A percentile compares a stretch with the other conserved stretches of the same genome.
These are phyloP conservation scores for Apophysomyces ossiformis DNA, from an alignment of 371 early-diverging fungal genomes.

Conservation along the genomic window DNA sequence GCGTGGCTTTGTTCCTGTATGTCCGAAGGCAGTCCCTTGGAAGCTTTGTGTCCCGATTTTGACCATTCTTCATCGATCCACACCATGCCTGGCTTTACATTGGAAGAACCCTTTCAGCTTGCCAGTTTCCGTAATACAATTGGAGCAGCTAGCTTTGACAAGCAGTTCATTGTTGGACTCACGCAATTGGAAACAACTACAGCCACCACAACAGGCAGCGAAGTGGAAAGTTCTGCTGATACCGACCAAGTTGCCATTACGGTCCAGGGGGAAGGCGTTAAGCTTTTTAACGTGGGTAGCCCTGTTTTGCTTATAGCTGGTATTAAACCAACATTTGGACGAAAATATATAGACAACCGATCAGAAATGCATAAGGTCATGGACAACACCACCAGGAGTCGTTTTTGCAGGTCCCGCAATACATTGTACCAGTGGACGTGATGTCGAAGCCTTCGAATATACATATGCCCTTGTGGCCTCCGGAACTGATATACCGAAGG, in stretches of 20 bases:
- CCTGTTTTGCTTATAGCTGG: background rate
- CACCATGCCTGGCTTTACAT: slow-evolving; percentile 56
- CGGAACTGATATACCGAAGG: slow-evolving; percentile 56
- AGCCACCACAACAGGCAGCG: slow-evolving; percentile 15
- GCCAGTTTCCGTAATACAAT: slow-evolving; percentile 59
- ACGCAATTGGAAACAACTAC: slow-evolving; percentile 35
- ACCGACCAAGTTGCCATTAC: slow-evolving; percentile 54
- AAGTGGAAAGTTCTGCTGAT: slow-evolving; percentile 29
- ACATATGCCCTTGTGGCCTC: slow-evolving; percentile 61
- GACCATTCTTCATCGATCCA: slow-evolving; percentile 7
- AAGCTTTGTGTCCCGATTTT: background rate
- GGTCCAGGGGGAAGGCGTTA: slow-evolving; percentile 65
- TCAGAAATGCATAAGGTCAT: slow-evolving; percentile 64
- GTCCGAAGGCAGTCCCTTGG: background rate
- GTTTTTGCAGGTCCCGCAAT: slow-evolving; percentile 58
- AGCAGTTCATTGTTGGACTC: slow-evolving; percentile 45
- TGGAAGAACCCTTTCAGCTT: slow-evolving; percentile 66
- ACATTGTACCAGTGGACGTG: slow-evolving; percentile 37
- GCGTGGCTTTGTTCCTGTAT: background rate
- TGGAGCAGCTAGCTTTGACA: slow-evolving; percentile 20
- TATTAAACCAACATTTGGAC: background rate
- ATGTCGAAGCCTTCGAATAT: slow-evolving; percentile 44
- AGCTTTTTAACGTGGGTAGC: slow-evolving; percentile 57
- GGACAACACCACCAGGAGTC: slow-evolving; percentile 62
- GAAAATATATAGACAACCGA: slow-evolving; percentile 49